A percentile compares a stretch with the other conserved stretches of the same genome.
Conservation (phyloP, 2,329 filamentous ascomycete genomes). For the Fonsecaea erecta region DNA sequence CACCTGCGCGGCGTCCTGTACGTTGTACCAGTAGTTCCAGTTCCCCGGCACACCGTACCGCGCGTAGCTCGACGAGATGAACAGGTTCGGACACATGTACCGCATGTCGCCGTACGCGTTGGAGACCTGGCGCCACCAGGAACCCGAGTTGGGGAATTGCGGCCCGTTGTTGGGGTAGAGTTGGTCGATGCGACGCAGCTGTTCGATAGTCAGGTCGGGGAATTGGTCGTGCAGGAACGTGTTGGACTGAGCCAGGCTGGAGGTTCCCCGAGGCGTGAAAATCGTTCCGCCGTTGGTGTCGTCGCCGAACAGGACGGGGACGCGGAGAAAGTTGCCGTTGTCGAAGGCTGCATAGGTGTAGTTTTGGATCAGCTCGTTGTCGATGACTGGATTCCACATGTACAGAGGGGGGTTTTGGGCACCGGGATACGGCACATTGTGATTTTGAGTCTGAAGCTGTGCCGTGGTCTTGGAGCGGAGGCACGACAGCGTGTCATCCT, state of each 20-base stretch:
- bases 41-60: conserved; percentile 41
- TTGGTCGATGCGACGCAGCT: conserved; percentile 58
- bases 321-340: conserved; percentile 55
- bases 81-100: conserved; percentile 67
- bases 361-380: conserved; percentile 57
- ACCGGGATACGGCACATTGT: conserved; percentile 53
- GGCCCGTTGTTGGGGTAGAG: conserved; percentile 60
- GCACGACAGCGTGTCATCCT: conserved; percentile 43
- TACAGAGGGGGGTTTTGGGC: conserved; percentile 52
- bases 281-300: conserved; percentile 69
- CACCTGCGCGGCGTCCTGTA: conserved; percentile 62
- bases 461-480: conserved; percentile 53
- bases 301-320: conserved; percentile 62
- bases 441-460: conserved; percentile 53
- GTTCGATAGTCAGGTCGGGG: conserved; percentile 56
- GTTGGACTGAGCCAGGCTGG: conserved; percentile 56
- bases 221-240: conserved; percentile 64
- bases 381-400: conserved; percentile 58
- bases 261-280: conserved; percentile 59
- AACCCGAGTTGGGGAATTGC: conserved; percentile 55
- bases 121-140: conserved; percentile 63
- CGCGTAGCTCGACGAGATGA: conserved; percentile 54
- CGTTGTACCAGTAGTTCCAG: conserved; percentile 74
- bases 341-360: conserved; percentile 56
- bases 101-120: conserved; percentile 68